Evolutionary conservation across 2,329 filamentous ascomycete species (phyloP).

Genomic region (Lachnellula subtilissima): DNA sequence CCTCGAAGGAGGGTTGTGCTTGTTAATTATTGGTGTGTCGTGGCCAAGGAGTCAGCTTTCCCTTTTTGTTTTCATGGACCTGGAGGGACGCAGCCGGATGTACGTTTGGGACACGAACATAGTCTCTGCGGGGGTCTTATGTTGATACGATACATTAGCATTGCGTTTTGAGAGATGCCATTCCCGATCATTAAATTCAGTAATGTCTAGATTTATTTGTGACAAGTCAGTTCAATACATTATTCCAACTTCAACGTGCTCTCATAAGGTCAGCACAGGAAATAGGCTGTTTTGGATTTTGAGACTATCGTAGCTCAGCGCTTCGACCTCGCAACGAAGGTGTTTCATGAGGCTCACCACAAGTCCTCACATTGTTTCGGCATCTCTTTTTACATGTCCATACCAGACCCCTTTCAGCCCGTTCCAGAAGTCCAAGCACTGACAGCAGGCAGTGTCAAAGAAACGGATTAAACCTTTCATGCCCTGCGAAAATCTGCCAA

Average conservation of each 20-base stretch:
- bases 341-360: background rate
- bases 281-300: background rate
- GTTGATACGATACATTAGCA: slow-evolving; percentile 26
- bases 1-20: slow-evolving; percentile 86
- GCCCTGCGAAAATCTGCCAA: slow-evolving; percentile 1
- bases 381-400: background rate
- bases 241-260: background rate
- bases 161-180: slow-evolving; percentile 7
- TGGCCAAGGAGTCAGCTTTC: slow-evolving; percentile 4
- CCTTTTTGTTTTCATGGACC: slow-evolving; percentile 15
- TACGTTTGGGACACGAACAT: slow-evolving; percentile 15
- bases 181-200: background rate
- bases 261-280: background rate
- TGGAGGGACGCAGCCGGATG: slow-evolving; percentile 20
- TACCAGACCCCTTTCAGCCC: background rate
- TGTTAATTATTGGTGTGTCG: slow-evolving; percentile 50
- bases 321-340: background rate
- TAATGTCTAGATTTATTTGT: slow-evolving; percentile 1
- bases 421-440: background rate
- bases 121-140: slow-evolving; percentile 16
- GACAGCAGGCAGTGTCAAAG: background rate
- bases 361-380: background rate
- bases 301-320: background rate
- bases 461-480: slow-evolving; percentile 11
- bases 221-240: background rate